A percentile compares a stretch with the other conserved stretches of the same genome.
phyloP scores from a whole-genome alignment of 2,329 filamentous ascomycete genomes.

The Keithomyces neogunnii region DNA sequence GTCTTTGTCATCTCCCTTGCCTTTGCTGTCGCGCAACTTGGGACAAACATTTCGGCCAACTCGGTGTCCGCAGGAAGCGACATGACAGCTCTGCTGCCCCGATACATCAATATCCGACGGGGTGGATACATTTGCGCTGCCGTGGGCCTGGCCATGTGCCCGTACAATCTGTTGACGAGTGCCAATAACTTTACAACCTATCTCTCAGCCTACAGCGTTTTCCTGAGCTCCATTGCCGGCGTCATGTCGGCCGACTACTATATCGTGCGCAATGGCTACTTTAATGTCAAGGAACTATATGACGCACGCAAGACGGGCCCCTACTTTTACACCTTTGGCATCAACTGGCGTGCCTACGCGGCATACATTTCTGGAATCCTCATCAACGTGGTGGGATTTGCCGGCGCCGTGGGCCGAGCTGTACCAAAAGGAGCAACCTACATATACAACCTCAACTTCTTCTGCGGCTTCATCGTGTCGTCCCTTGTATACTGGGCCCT shows the following conservation, averaged over 20 bases:
- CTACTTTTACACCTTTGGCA: conserved; percentile 66
- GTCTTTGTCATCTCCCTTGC: conserved; percentile 65
- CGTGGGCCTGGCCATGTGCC: conserved; percentile 78
- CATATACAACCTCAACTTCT: conserved; percentile 88
- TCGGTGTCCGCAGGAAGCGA: conserved; percentile 77
- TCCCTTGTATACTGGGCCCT: conserved; percentile 59
- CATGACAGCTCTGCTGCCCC: conserved; percentile 70
- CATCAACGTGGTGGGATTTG: conserved; percentile 89
- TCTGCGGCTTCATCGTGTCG: conserved; percentile 71
- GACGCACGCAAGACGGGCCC: conserved; percentile 55
- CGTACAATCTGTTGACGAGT: conserved; percentile 67
- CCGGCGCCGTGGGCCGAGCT: conserved; percentile 60
- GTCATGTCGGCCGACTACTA: conserved; percentile 89
- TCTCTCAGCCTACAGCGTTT: conserved; percentile 84
- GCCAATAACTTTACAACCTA: conserved; percentile 87
- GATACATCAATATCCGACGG: conserved; percentile 76
- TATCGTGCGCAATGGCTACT: conserved; percentile 70
- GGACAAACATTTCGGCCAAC: conserved; percentile 83
- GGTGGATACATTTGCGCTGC: conserved; percentile 79
- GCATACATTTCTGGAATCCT: conserved; percentile 78
- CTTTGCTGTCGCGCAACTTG: conserved; percentile 72
- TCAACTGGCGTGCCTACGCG: conserved; percentile 76
- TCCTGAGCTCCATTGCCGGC: conserved; percentile 89
- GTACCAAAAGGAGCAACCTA: conserved; percentile 76
- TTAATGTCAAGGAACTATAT: conserved; percentile 73